These are phyloP conservation scores for Begonia masoniana DNA, from an alignment of 306 rosid species.

Conservation along the genomic window DNA sequence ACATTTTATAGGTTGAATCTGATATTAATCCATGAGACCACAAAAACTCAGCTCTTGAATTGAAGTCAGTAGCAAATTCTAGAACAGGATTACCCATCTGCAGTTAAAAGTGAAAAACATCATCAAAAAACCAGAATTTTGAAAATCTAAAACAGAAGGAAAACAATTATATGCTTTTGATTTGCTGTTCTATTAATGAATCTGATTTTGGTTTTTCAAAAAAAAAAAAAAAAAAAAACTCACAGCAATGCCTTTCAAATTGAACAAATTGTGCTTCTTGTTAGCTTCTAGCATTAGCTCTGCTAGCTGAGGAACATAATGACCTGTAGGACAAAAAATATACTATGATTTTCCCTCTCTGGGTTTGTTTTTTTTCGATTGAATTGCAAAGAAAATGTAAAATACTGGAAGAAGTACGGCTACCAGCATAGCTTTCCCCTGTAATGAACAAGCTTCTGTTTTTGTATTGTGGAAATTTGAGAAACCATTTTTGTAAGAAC, in stretches of 20 bases:
- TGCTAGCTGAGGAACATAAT: conserved; percentile 49
- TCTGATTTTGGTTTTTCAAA: no score
- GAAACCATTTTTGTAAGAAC: conserved; percentile 37
- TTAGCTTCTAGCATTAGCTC: conserved; percentile 36
- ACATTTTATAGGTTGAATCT: conserved; percentile 35
- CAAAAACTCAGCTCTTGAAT: conserved; percentile 44
- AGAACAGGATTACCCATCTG: conserved; percentile 53
- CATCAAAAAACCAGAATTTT: no score
- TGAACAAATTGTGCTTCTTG: conserved; percentile 22
- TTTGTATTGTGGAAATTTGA: conserved; percentile 36
- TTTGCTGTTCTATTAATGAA: no score
- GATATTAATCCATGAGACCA: conserved; percentile 59
- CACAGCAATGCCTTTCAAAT: conserved; percentile 47
- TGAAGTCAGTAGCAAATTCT: conserved; percentile 40
- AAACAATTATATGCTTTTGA: no score
- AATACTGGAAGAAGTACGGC: neutral
- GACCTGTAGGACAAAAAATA: conserved; percentile 14
- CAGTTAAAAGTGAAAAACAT: neutral
- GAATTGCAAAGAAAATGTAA: neutral
- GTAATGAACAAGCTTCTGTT: conserved; percentile 38
- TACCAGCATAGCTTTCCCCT: conserved; percentile 45
- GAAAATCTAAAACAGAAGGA: no score
- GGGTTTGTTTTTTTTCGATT: neutral
- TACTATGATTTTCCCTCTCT: neutral
- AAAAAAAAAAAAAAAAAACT: conserved; percentile 6